Evolutionary conservation across 176 grass and related monocot genomes (phyloP), one percentile per base, ranked within the genome.

Genomic region (Paspalum notatum): DNA sequence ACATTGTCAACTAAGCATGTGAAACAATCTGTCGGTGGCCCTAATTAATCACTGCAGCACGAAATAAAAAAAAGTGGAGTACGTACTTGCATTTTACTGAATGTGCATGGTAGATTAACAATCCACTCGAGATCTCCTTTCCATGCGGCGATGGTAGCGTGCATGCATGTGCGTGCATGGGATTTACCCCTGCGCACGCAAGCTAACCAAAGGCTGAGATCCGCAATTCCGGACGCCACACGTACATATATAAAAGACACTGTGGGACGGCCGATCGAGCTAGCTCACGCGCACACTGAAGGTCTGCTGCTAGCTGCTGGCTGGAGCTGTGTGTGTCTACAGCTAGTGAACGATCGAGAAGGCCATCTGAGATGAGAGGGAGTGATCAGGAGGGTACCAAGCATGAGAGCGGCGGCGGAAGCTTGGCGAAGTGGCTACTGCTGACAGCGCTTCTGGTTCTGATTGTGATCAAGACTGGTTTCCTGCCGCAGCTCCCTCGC

Each of bases 331-430:
- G 37, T 17, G 5, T 57, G n/a, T n/a, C n/a, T n/a, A n/a, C n/a
- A 25, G n/a, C 54, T 38, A 8, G 17, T 20, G 7, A n/a, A 9
- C 25, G 22, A n/a, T 4, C 25, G 22, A 27, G 44, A 24, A 71
- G 77, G 50, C 49, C 16, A 48, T 43, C 11, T 21, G 40, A 62
- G 62, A 87, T 87, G 85, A 87, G 51, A 47, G 45, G 85, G 18
- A 62, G 13, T 50, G 66, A 39, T 0, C 32, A 32, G 32, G 79
- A 71, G 66, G 32, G 74, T 8, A 26, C 20, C 48, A 87, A 82
- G 64, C 45, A 44, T 46, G 56, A 52, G 3, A 26, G 55, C 16
- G 49, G 55, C 16, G 49, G 44, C 14, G 39, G 9, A 18, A 5
- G 6, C 7, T 46, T 24, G 9, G 72, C 60, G 7, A 9, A 46